Evolutionary conservation across 2,329 filamentous ascomycete genomes (phyloP), one percentile per base, ranked within the genome.

Genomic region (Microdochium paspali): DNA sequence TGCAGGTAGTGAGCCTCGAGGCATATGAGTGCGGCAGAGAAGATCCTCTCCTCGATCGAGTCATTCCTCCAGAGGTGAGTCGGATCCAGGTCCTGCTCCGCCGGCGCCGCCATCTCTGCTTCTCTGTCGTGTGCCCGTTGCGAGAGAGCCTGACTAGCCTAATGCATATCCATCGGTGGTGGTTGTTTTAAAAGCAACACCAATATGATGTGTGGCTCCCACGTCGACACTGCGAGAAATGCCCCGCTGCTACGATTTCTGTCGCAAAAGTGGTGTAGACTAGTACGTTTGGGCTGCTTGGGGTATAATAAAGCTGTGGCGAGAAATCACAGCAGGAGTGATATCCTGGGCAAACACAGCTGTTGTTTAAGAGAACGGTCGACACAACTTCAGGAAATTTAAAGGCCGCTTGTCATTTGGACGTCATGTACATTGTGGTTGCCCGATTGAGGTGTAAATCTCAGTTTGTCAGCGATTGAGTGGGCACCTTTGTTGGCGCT

Each of bases 21-120:
- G 56, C 76, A 77, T 57, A 81, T 74, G 58, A 84, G 69, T 15
- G 76, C 77, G 1, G 76, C 76, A 2, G 73, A 71, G 61, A 84
- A 83, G 60, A 71, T 76, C 50, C 80, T 70, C 65, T 84, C 80
- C 63, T 84, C 80, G 57, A 83, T 80, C 31, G 76, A 76, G 59
- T 80, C 68, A 47, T 60, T 30, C 52, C 57, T 55, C 61, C 63
- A 63, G n/a, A 40, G 18, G 18, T 40, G 35, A 15, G 35, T 20
- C 35, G 35, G 35, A 40, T 40, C 35, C 3, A 40, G 35, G 12
- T 40, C 35, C 35, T 40, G 35, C 35, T 40, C 35, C 10, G 6
- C 35, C 13, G 23, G 4, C 23, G 12, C 35, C 15, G 35, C 35
- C 35, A 40, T 40, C 12, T 12, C 23, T 21, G 35, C 35, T 18